phyloP scores from a whole-genome alignment of 106 monocot species.

The Allium fistulosum region DNA sequence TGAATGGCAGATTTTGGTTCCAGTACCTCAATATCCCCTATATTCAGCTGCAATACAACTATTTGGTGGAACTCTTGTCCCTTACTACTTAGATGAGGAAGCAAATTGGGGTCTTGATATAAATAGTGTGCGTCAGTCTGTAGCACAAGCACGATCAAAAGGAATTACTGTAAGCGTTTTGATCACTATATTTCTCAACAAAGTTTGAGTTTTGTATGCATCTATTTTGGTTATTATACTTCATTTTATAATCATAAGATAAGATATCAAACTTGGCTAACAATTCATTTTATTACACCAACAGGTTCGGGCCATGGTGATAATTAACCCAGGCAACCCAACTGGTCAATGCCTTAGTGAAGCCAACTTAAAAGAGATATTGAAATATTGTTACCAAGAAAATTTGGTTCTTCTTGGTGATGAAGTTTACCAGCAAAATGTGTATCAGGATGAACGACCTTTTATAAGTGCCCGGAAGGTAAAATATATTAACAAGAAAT shows the following conservation, averaged over 20 bases:
- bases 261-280: neutral
- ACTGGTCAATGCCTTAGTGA: constrained; percentile 95
- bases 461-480: constrained; percentile 99
- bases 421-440: constrained; percentile 99
- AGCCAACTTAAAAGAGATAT: constrained; percentile 61
- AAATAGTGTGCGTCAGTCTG: constrained; percentile 47
- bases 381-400: constrained; percentile 71
- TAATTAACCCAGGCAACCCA: constrained; percentile 99
- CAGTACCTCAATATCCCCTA: constrained; percentile 98
- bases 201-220: no score
- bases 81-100: constrained; percentile 92
- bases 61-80: constrained; percentile 90
- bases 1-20: constrained; percentile 81
- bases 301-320: constrained; percentile 97
- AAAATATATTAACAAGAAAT: constrained; percentile 6
- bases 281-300: constrained; percentile 1
- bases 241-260: no score
- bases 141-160: constrained; percentile 52
- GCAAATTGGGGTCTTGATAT: constrained; percentile 96
- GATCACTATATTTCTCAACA: neutral
- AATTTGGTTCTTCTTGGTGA: constrained; percentile 87
- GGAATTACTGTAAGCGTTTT: constrained; percentile 76
- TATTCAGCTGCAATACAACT: constrained; percentile 93
- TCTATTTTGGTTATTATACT: no score
- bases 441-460: constrained; percentile 92